Evolutionary conservation across 2,329 filamentous ascomycete species (phyloP).

Genomic region (Beauveria sp.): DNA sequence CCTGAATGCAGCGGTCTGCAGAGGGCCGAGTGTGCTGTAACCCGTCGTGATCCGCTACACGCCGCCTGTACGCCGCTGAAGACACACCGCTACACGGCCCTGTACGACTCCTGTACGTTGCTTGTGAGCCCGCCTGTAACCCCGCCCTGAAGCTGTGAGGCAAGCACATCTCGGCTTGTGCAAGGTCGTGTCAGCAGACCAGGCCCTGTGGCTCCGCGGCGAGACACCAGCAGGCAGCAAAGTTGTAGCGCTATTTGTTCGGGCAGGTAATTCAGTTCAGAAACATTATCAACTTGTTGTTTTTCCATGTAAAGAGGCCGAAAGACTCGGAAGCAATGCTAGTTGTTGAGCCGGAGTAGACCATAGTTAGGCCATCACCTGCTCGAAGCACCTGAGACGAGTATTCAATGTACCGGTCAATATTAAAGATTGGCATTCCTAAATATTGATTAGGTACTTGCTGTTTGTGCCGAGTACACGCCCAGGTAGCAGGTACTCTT

Average conservation of each 20-base stretch:
- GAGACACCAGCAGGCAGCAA: neutral
- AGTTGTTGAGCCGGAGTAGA: neutral
- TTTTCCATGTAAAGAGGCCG: neutral
- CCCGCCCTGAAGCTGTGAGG: no score
- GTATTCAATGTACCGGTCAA: no score
- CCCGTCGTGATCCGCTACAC: neutral
- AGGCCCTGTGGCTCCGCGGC: neutral
- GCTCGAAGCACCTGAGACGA: neutral
- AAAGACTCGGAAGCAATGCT: neutral
- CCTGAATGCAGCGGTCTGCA: neutral
- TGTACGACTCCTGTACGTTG: neutral
- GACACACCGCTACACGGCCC: neutral
- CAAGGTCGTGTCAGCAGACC: neutral
- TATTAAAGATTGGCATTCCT: no score
- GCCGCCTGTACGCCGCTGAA: neutral
- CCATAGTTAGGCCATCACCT: neutral
- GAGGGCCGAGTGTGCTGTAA: neutral
- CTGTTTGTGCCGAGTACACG: neutral
- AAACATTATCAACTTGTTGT: neutral
- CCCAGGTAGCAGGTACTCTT: neutral
- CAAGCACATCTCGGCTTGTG: neutral
- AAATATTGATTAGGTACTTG: neutral
- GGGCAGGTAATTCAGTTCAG: neutral
- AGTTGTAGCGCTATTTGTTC: neutral
- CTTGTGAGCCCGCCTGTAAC: neutral